Conservation (phyloP, 2,329 filamentous ascomycete species). For the Botrytis sinoallii region DNA sequence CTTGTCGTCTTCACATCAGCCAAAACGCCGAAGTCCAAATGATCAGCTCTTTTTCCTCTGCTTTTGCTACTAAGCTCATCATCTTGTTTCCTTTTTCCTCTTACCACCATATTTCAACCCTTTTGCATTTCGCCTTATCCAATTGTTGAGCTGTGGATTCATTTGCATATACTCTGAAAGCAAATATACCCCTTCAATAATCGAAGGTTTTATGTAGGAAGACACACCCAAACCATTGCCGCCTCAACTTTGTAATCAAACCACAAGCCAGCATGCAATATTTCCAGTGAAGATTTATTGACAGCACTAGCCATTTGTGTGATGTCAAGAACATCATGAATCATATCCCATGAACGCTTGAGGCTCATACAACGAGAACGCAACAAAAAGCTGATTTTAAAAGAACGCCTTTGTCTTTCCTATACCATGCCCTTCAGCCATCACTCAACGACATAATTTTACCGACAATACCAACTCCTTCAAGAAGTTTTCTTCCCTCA, state of each 20-base stretch:
- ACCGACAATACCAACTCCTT: neutral
- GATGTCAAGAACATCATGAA: neutral
- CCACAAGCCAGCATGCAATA: neutral
- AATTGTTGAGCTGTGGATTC: neutral
- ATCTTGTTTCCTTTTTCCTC: neutral
- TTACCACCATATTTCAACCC: neutral
- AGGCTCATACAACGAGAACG: neutral
- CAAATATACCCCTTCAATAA: no score
- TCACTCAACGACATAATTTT: neutral
- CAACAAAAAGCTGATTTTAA: neutral
- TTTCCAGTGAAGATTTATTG: neutral
- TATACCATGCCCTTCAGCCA: no score
- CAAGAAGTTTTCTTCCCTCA: neutral
- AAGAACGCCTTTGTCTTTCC: neutral
- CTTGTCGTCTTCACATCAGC: neutral
- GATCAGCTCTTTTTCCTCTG: no score
- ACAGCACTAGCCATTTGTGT: neutral
- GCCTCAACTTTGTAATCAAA: neutral
- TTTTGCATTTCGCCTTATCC: neutral
- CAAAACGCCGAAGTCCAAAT: neutral
- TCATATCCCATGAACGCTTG: no score
- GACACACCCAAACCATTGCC: neutral
- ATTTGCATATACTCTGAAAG: neutral
- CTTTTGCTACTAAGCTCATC: neutral
- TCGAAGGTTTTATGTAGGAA: neutral